Conservation (phyloP, 2,329 filamentous ascomycete species). For the Atkinsonella texensis region DNA sequence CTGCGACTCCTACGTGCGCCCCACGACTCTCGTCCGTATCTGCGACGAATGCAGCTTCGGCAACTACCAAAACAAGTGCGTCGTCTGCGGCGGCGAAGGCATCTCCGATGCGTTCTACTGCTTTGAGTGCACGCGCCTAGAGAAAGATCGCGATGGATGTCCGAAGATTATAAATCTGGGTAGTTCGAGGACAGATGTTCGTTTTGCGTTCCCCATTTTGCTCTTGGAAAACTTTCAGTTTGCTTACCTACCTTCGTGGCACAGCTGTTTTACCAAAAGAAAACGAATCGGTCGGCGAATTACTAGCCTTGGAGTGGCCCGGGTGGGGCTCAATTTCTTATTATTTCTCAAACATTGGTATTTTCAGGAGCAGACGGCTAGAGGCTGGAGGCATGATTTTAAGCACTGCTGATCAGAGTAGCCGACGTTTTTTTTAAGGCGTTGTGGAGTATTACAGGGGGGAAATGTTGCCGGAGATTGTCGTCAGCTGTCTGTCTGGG, state of each 20-base stretch:
- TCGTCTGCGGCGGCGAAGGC: slow-evolving; percentile 95
- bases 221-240: not conserved
- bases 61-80: slow-evolving; percentile 99
- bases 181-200: slow-evolving; percentile 84
- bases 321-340: slow-evolving; percentile 27
- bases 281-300: slow-evolving; percentile 47
- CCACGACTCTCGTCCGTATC: slow-evolving; percentile 92
- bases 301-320: slow-evolving; percentile 39
- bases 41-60: slow-evolving; percentile 99
- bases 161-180: slow-evolving; percentile 99
- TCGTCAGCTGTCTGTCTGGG: too few species aligned
- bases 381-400: not conserved
- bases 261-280: slow-evolving; percentile 54
- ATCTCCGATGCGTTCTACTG: slow-evolving; percentile 99
- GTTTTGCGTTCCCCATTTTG: slow-evolving; percentile 15
- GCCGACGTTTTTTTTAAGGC: too few species aligned
- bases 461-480: too few species aligned
- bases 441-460: too few species aligned
- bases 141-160: slow-evolving; percentile 95
- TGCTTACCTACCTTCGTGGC: not conserved
- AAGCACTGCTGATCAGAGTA: too few species aligned
- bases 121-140: slow-evolving; percentile 92
- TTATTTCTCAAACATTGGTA: not conserved
- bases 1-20: slow-evolving; percentile 97
- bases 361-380: not conserved